These are phyloP conservation scores for Penicillium sp. DNA, from an alignment of 2,329 filamentous ascomycete genomes.

Conservation along the genomic window DNA sequence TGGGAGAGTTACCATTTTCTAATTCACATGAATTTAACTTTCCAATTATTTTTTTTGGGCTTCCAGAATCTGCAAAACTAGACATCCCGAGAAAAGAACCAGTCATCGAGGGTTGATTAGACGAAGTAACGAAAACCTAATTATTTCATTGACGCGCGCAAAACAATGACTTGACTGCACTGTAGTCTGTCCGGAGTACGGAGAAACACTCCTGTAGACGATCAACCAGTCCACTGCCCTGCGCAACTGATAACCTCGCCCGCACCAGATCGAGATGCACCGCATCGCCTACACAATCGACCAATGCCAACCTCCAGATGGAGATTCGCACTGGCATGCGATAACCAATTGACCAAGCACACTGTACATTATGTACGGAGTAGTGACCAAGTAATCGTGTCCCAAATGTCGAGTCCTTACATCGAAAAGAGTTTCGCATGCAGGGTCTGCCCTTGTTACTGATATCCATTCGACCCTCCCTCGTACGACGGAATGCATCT, in stretches of 20 bases:
- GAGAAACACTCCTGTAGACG: too few species aligned
- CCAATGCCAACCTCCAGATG: too few species aligned
- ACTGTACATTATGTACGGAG: too few species aligned
- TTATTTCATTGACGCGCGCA: neutral
- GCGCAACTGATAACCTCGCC: neutral
- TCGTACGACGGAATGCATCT: conserved; percentile 3
- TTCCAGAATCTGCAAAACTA: neutral
- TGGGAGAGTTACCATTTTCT: too few species aligned
- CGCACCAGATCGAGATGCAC: neutral
- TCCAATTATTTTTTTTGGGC: too few species aligned
- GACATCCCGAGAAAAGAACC: neutral
- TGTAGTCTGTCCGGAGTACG: too few species aligned
- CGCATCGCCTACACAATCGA: neutral
- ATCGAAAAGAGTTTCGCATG: conserved; percentile 3
- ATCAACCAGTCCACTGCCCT: too few species aligned
- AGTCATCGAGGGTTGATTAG: neutral
- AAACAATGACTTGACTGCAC: too few species aligned
- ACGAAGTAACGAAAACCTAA: neutral
- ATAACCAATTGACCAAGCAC: too few species aligned
- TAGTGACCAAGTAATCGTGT: neutral
- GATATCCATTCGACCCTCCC: neutral
- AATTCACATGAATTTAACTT: too few species aligned
- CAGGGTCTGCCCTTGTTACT: conserved; percentile 8
- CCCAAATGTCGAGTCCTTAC: neutral
- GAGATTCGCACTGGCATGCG: too few species aligned